Base-by-base conservation (phyloP, 2,329 filamentous ascomycete genomes). In the Fusarium siculi region DNA sequence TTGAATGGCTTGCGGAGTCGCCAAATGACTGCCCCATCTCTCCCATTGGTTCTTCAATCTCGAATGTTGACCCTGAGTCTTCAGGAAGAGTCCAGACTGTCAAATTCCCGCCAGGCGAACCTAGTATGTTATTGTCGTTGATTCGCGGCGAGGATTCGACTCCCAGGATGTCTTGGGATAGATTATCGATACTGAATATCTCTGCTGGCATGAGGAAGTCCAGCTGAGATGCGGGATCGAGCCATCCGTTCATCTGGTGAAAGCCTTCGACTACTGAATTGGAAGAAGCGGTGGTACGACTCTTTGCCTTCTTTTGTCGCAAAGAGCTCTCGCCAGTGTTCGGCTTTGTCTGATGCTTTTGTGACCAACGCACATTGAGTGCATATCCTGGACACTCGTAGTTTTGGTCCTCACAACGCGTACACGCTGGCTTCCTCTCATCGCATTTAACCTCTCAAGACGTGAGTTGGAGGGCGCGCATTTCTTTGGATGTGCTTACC, bases 361-460 rank as follows among this genome's bases (percentile, higher is more conserved):
- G 49, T 1, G 62, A 65, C 62, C 62, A 65, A 7, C 62, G 46
- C 1, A 65, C 46, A 3, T 65, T 65, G 5, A 65, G 46, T 7
- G 46, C 39, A 39, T 65, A 65, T 9, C 62, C 62, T 18, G 58
- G 62, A 2, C 62, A 64, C 4, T 63, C 37, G 5, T 53, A 32
- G 14, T 42, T 40, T 8, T 34, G 58, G 2, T 16, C 25, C 25
- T 63, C 62, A 15, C 62, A 64, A 5, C 62, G 37, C 3, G 5
- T 16, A 19, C 62, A 64, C 5, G 46, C 10, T 16, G 62, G 62
- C 18, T 46, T 65, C 1, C 23, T 42, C 5, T 65, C 62, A 8
- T 65, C 58, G 5, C 58, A 65, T 54, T 63, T 65, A 8, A 65
- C 34, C 58, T 65, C 23, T 36, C 55, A 18, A 23, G 21, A 25